Evolutionary conservation across 352 stramenopile genomes (phyloP), one percentile per base, ranked within the genome.

Genomic region (Pythium folliculosum): DNA sequence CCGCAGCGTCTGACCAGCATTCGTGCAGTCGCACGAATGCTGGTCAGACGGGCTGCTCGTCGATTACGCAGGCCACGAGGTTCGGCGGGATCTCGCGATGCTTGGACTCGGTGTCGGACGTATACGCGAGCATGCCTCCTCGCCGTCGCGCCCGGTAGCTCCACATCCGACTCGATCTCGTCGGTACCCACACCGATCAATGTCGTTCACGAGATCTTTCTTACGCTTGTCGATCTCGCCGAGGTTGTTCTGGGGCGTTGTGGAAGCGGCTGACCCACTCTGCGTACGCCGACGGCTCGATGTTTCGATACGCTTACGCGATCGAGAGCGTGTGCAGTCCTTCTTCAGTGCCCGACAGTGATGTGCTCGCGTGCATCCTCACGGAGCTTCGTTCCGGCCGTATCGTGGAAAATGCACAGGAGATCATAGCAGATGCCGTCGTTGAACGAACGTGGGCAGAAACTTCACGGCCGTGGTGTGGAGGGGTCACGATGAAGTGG

Each of bases 141-240:
- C 22, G 91, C 94, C 3, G 90, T 98, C 0, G 93, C 89, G 5
- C 94, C 94, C 8, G 97, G 77, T 8, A 97, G 80, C 25, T 85
- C 78, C 43, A 98, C 70, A 27, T 95, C 73, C 12, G 67, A 77
- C 69, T 98, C 92, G 22, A 97, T 83, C 60, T 94, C 85, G 45
- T 84, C 82, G 84, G 93, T 94, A n/a, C n/a, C n/a, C n/a, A 37
- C 77, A 92, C 22, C 76, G 60, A 44, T 95, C 87, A 49, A 95
- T 94, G 10, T 65, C 63, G 60, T 95, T 95, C 1, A 77, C 71
- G 1, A 79, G 68, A 49, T 92, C 89, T 32, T 88, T 82, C 38
- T 92, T 96, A 37, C 86, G 82, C 65, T 90, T 89, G 44, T 92
- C 80, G 22, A 92, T 81, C 69, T 94, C 87, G 2, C 66, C 75